Base-by-base conservation (phyloP, 441 rosid genomes). In the Melastoma candidum region DNA sequence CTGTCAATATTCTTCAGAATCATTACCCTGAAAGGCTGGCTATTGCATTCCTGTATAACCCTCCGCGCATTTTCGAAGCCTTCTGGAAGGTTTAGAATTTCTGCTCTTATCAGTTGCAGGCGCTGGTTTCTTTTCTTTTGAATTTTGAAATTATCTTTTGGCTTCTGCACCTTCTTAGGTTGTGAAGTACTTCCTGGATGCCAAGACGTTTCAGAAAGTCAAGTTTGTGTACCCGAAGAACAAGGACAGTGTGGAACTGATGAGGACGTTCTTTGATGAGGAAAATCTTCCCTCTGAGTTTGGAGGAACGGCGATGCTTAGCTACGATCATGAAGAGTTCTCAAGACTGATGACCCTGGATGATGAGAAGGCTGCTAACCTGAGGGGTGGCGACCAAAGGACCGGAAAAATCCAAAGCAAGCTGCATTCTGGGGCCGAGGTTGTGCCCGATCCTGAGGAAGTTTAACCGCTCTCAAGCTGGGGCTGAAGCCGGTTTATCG, bases 141-240 rank as follows among this genome's bases (percentile, higher is more conserved):
- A 12, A 39, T 26, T 24, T 6, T 50, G 4, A 51, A 56, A 63
- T 46, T 54, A 50, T 2, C 50, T 44, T 41, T 14, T 26, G 22
- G 41, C 26, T 25, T 58, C 48, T 43, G 2, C 8, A 47, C 3
- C 24, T 54, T 0, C 51, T 70, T 77, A 92, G 98, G 71, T 84
- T 14, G 97, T 88, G 10, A 92, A 92, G 77, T 88, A 82, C 63
- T 92, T 92, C 51, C 26, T 92, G 54, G 98, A 92, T 57, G 63
- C 92, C 27, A 88, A 81, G 75, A 92, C 98, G 48, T 82, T 81
- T 58, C 70, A 74, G 44, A 92, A 92, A 77, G 95, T 88, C 69
- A 88, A 86, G 58, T 92, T 92, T 71, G 97, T 88, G 53, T 92
- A 88, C 68, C 98, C 98, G 0, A 85, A 86, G 70, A 83, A 92